Percentiles rank a stretch among this genome's conserved stretches.
Conservation (phyloP, 2,329 filamentous ascomycete species). For the Incumbomyces delicatus region DNA sequence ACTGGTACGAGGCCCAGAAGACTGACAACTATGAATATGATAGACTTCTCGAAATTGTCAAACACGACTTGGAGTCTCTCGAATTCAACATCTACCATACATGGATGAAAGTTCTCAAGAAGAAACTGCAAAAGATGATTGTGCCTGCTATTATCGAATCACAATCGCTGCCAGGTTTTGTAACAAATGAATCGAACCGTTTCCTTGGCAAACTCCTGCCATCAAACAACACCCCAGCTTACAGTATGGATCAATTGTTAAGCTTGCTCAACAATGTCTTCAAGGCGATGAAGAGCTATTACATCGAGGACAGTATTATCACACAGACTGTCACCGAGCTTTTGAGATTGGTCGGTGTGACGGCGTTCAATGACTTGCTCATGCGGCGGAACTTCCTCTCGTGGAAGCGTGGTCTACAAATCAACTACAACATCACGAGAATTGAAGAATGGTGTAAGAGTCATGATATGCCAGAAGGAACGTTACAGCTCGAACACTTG, state of each 20-base stretch:
- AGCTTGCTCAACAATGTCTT: constrained; percentile 94
- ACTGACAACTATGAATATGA: constrained; percentile 99
- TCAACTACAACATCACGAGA: constrained; percentile 99
- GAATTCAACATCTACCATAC: constrained; percentile 99
- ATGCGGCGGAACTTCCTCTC: constrained; percentile 98
- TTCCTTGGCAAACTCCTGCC: constrained; percentile 96
- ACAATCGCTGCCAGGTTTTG: constrained; percentile 93
- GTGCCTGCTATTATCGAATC: constrained; percentile 98
- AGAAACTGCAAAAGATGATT: constrained; percentile 99
- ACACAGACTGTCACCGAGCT: constrained; percentile 93
- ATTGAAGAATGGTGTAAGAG: constrained; percentile 99
- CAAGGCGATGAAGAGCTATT: constrained; percentile 98
- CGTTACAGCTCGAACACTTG: constrained; percentile 89
- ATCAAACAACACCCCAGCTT: constrained; percentile 82
- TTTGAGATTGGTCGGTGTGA: constrained; percentile 85
- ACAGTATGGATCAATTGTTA: constrained; percentile 97
- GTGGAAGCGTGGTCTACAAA: constrained; percentile 97
- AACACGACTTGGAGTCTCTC: constrained; percentile 94
- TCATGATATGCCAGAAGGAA: constrained; percentile 98
- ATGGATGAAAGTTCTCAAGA: constrained; percentile 99
- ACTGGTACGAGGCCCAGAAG: constrained; percentile 99
- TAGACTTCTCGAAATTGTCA: constrained; percentile 92
- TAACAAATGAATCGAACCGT: constrained; percentile 95
- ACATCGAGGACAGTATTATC: constrained; percentile 91
- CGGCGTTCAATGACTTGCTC: constrained; percentile 93